These are phyloP conservation scores for Cucumis melo DNA, from an alignment of 306 rosid species.

Conservation along the genomic window DNA sequence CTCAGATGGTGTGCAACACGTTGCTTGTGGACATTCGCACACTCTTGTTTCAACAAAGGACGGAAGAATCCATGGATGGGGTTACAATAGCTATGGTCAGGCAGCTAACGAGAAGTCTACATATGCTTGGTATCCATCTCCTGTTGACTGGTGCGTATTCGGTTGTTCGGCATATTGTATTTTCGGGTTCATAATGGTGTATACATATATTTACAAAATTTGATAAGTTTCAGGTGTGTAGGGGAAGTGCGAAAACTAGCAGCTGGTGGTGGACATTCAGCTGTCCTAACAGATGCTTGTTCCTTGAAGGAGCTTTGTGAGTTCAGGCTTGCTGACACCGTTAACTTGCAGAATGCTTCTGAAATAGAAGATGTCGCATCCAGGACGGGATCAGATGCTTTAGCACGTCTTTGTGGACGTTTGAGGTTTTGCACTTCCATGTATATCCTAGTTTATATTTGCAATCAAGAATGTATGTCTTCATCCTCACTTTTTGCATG, in stretches of 20 bases:
- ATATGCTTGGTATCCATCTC: slow-evolving; percentile 95
- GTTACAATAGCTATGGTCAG: slow-evolving; percentile 90
- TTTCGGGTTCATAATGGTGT: neutral
- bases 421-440: slow-evolving; percentile 37
- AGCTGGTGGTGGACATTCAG: slow-evolving; percentile 98
- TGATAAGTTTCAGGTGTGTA: slow-evolving; percentile 46
- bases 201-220: neutral
- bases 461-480: neutral
- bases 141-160: slow-evolving; percentile 68
- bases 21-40: slow-evolving; percentile 77
- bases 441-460: neutral
- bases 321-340: slow-evolving; percentile 62
- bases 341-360: slow-evolving; percentile 52
- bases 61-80: slow-evolving; percentile 96
- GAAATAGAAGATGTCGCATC: slow-evolving; percentile 64
- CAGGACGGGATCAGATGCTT: slow-evolving; percentile 81
- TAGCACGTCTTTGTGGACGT: slow-evolving; percentile 82
- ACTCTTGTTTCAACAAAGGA: slow-evolving; percentile 36
- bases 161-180: neutral
- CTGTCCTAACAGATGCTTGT: slow-evolving; percentile 84
- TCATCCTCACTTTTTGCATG: neutral
- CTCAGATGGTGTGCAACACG: slow-evolving; percentile 62
- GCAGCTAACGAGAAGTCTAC: slow-evolving; percentile 85
- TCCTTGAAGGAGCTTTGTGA: slow-evolving; percentile 90
- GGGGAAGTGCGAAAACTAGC: slow-evolving; percentile 90